Evolutionary conservation across 225 moss, liverwort and hornwort genomes (phyloP), one percentile per base, ranked within the genome.

Genomic region (Bryoerythrophyllum caledonicum): DNA sequence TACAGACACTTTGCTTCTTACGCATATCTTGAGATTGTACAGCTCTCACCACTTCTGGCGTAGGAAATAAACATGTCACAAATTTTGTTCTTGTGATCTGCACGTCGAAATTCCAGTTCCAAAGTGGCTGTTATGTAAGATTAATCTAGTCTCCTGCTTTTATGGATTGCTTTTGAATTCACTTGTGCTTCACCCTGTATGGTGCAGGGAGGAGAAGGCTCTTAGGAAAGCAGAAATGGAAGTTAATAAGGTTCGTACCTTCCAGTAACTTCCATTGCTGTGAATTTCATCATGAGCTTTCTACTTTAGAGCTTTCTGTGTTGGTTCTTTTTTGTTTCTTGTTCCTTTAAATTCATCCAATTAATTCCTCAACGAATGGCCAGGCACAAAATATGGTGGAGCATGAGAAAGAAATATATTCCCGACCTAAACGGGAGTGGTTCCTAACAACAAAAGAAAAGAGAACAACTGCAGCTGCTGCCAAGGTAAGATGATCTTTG

Each of bases 161-260:
- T 15, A 16, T 78, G 67, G 1, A 66, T 53, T 40, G 7, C 28
- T 77, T 54, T 27, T 55, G 60, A 23, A 40, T 28, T 67, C 52
- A 52, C 66, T 28, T 66, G 17, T 65, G 52, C 23, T 35, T 64
- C 28, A 27, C 46, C 11, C 68, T 15, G 38, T 78, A 58, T 73
- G 70, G 60, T 83, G 60, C 82, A 94, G 94, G 81, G 93, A 91
- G 76, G 97, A 99, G 76, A 91, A 91, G 72, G 87, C 86, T 69
- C 84, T 99, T 10, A 83, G 95, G 73, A 99, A 95, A 84, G 97
- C 97, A 67, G 97, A 95, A 82, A 99, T 99, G 97, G 97, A 94
- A 86, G 95, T 86, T 20, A 93, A 88, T 82, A 99, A 99, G 85
- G 92, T 94, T 51, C 16, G 77, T 59, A 20, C 21, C 67, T 64